phyloP scores from a whole-genome alignment of 306 rosid genomes.

The Trifolium dubium region DNA sequence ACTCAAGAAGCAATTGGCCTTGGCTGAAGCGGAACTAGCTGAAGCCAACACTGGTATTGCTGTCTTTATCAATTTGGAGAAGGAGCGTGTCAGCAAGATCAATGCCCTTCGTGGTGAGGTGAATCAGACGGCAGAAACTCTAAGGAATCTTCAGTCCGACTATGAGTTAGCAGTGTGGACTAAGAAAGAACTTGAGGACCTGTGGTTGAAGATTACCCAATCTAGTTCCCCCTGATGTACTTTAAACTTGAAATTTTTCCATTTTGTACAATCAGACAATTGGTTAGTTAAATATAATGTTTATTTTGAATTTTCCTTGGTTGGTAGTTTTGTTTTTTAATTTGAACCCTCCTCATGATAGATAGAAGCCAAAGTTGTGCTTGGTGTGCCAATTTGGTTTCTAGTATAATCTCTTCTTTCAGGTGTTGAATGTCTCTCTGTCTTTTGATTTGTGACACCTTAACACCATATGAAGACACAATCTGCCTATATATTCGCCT shows the following conservation, averaged over 20 bases:
- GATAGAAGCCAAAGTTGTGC: not conserved
- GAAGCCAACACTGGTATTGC: not conserved
- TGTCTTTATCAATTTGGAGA: not conserved
- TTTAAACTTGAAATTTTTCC: not conserved
- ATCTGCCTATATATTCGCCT: no score
- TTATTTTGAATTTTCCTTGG: not conserved
- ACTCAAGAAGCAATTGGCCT: conserved; percentile 5
- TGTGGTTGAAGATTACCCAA: not conserved
- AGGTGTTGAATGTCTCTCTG: not conserved
- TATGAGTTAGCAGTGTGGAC: not conserved
- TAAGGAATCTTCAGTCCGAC: not conserved
- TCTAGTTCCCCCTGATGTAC: not conserved
- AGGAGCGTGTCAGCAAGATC: not conserved
- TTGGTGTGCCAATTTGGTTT: not conserved
- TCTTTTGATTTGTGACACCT: not conserved
- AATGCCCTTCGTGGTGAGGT: conserved; percentile 2
- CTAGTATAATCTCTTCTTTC: not conserved
- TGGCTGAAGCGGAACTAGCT: not conserved
- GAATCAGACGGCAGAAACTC: not conserved
- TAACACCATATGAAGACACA: no score
- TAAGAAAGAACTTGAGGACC: not conserved
- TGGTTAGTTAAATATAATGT: not conserved
- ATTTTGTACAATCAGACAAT: not conserved
- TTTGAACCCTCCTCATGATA: not conserved
- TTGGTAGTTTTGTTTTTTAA: not conserved